Base-by-base conservation (phyloP, 2,329 filamentous ascomycete genomes). In the Neospermospora avenae region DNA sequence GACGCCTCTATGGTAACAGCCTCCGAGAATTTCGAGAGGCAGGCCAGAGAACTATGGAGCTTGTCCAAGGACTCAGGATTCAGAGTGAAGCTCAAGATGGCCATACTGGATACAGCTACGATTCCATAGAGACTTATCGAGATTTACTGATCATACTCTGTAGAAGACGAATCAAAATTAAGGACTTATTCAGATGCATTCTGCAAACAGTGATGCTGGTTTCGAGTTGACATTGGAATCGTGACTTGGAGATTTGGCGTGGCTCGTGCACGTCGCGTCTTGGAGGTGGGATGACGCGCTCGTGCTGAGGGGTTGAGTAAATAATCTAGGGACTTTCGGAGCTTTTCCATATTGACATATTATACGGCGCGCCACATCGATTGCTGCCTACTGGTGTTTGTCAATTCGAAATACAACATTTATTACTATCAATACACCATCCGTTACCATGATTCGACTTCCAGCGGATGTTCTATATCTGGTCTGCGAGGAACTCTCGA, bases 11-110 rank as follows among this genome's bases (percentile, higher is more conserved):
- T 79, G 25, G 85, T 89, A 20, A 93, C 89, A 48, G 88, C 84
- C 67, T 93, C 90, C 72, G 87, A 89, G 76, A 93, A 93, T 74
- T 91, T 91, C 70, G 84, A 83, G 25, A 93, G 80, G 72, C 90
- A 93, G 22, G 85, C 79, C 59, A 93, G 81, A 24, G 86, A 82
- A 73, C 93, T 90, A 68, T 91, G 87, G 46, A 93, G 78, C 52
- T 83, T 84, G 6, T 80, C 79, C 45, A 91, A 84, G 34, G 87
- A 87, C 67, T 92, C 88, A 59, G 90, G 88, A 67, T 81, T 88
- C 57, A 93, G 77, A 0, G 87, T 89, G 71, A 93, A 92, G 62
- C 81, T 86, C 60, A 93, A 75, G n/a, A 87, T 76, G 5, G 83
- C 77, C 85, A 88, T 86, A 10, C 20, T 18, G 34, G 45, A 41